Percentiles rank a stretch among this genome's conserved stretches.
phyloP scores from a whole-genome alignment of 371 early-diverging fungal species.

The Globomyces sp. region DNA sequence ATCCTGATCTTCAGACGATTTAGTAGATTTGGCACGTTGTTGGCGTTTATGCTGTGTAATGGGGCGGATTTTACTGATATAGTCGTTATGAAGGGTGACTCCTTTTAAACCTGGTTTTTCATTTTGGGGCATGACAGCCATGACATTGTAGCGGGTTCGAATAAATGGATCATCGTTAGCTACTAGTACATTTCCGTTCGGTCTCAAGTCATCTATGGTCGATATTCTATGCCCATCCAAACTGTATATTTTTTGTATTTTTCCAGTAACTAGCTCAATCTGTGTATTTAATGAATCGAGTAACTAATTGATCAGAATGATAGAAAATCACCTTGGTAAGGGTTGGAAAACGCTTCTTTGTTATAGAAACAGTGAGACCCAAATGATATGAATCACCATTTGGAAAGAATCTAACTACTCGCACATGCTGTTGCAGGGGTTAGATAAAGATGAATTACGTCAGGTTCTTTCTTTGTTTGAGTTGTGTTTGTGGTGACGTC shows the following conservation, averaged over 20 bases:
- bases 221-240: constrained; percentile 31
- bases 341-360: constrained; percentile 30
- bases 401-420: constrained; percentile 42
- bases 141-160: constrained; percentile 32
- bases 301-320: constrained; percentile 22
- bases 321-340: constrained; percentile 29
- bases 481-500: constrained; percentile 12
- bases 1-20: no score
- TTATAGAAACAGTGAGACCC: constrained; percentile 40
- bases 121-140: constrained; percentile 15
- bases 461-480: constrained; percentile 7
- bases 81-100: constrained; percentile 18
- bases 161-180: constrained; percentile 44
- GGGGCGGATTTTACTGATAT: constrained; percentile 21
- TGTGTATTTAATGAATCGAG: constrained; percentile 37
- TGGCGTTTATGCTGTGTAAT: constrained; percentile 9
- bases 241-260: constrained; percentile 34
- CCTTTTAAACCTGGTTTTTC: constrained; percentile 12
- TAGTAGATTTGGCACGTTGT: no score
- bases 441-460: constrained; percentile 12
- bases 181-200: constrained; percentile 37
- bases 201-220: constrained; percentile 27
- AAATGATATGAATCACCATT: constrained; percentile 49
- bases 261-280: constrained; percentile 33
- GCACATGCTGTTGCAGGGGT: constrained; percentile 7